Base-by-base conservation (phyloP, 1,284 basidiomycete species). In the Sanghuangporus sanghuang region DNA sequence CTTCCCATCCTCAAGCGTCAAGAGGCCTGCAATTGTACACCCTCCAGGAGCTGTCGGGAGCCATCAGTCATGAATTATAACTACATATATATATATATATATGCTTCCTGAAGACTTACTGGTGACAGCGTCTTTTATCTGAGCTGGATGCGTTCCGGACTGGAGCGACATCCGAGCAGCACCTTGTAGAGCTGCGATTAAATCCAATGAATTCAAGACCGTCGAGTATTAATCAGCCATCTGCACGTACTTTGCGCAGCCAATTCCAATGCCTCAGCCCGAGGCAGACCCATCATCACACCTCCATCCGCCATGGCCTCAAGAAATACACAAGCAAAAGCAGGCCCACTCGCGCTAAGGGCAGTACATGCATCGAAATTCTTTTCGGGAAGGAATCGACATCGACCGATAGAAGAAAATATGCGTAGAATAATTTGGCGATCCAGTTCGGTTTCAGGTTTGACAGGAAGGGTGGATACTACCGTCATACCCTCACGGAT, bases 241-340 rank as follows among this genome's bases (percentile, higher is more conserved):
- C 27, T 32, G 18, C 27, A 35, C 32, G 72, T 75, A 96, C 95
- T 96, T 77, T 99, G 97, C 57, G 96, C 90, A 53, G 97, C 96
- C 59, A 99, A 78, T 73, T 99, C 97, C 44, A 98, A 76, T 4
- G 97, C 96, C 75, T 98, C 96, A 0, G 88, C 84, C 66, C 97
- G 82, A 2, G 97, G 97, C 54, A 99, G 79, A 35, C 97, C 97
- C 97, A 99, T 99, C 97, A 99, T 99, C 50, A 99, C 97, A 38
- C 95, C 97, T 39, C 97, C 97, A 75, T 99, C 97, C 1, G 95
- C 91, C 95, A 99, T 98, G 0, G 97, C 96, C 76, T 99, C 97
- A 65, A 99, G 81, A 71, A 99, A 96, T 55, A 99, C 89, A 68
- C 94, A 95, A 1, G 94, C 95, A 75, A 99, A 99, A 0, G 97